Base-by-base conservation (phyloP, 768 basidiomycete genomes). In the Lentinula aciculospora region DNA sequence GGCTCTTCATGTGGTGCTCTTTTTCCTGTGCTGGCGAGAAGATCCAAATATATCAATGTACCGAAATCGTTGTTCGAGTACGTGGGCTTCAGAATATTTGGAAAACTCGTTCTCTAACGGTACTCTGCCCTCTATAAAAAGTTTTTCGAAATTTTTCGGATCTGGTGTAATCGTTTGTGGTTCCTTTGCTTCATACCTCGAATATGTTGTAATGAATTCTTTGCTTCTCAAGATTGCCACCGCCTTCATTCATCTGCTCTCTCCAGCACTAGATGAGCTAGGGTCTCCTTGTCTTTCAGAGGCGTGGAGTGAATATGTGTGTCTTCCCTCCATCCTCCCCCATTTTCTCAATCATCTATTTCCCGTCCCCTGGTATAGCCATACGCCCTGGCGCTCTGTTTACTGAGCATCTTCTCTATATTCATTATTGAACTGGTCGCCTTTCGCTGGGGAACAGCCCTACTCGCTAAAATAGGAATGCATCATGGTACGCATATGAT, bases 121-220 rank as follows among this genome's bases (percentile, higher is more conserved):
- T 55, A 21, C 21, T 47, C 31, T 12, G 15, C 28, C 12, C 28
- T 45, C 40, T n/a, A 13, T 19, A 17, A 21, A 12, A 58, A 89
- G 88, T 51, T 91, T 94, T 67, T 86, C 89, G 31, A 94, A 92
- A 71, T 93, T 88, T 69, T 94, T 95, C 70, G 93, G 93, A 31
- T 92, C 90, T 6, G 93, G 93, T 31, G 88, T 92, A 53, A 92
- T 92, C 64, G 89, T 90, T 57, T 64, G 86, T 74, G n/a, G 13
- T 39, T 21, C 31, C 10, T 12, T n/a, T 23, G 25, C 4, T 27
- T 27, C 3, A 4, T 39, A 4, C 17, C 6, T 34, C 31, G 19
- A 25, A 13, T 4, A 21, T 21, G 21, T 15, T 49, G 32, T 32
- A 59, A 34, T 17, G 47, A 60, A 67, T 42, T 59, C 64, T 42